Base-by-base conservation (phyloP, 305 asterid species). In the Plantago lanceolata region DNA sequence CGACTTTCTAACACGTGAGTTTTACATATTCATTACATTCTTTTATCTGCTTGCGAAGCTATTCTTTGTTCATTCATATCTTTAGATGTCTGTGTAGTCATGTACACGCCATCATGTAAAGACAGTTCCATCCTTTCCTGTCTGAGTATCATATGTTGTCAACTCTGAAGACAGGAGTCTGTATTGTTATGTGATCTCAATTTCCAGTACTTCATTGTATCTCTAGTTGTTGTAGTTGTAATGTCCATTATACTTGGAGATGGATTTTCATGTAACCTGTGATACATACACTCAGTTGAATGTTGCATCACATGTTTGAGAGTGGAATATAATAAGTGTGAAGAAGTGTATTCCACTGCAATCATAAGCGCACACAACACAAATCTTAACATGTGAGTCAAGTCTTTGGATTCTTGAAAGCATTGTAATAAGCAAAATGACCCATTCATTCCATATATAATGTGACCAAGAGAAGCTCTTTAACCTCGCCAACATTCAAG, bases 341-440 rank as follows among this genome's bases (percentile, higher is more conserved):
- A 40, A 40, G 33, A 58, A 76, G 85, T 85, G 84, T 73, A 70
- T 64, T 71, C 68, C 82, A 85, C 77, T 82, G 67, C 73, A 78
- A 77, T 53, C 76, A 62, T 24, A 71, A n/a, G n/a, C n/a, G n/a
- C 61, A 51, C 67, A 58, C 54, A 59, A 29, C 12, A 29, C 64
- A 54, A 66, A 54, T 59, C 92, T 86, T 84, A 57, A 77, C 71
- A 83, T 74, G 75, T 59, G 82, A 78, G 82, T 66, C 78, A 84
- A 80, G 96, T 82, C 68, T 73, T 59, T 44, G 78, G 57, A 74
- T 75, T 56, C 96, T 82, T 85, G 54, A 45, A 88, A 85, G 89
- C 91, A 85, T 74, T 78, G 81, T 55, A 51, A 19, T 19, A 61
- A 28, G 33, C 67, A 53, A 53, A 49, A 33, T 13, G 43, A 54